Base-by-base conservation (phyloP, 2,329 filamentous ascomycete species). In the Cryphonectria nitschkei region DNA sequence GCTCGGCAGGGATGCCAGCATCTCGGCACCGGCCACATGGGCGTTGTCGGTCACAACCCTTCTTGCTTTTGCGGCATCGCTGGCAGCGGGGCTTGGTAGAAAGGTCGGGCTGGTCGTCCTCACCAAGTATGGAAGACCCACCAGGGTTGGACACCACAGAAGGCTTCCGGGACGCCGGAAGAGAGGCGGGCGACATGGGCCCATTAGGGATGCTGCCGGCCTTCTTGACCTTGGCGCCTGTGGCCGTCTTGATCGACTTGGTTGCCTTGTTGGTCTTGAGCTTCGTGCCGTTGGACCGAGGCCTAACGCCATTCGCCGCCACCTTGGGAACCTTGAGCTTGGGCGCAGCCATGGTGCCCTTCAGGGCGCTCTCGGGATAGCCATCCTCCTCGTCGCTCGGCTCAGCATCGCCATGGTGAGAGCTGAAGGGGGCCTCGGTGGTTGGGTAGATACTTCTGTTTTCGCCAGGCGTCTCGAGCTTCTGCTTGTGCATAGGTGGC, bases 21-120 rank as follows among this genome's bases (percentile, higher is more conserved):
- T 99, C 96, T 80, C 94, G 94, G 89, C 96, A 99, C 74, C 96
- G 90, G 69, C 94, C 93, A 78, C 96, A 99, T 39, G 96, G 96
- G 54, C 96, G 91, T 82, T 98, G 96, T 71, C 96, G 92, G 83
- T 99, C 96, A 79, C 96, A 99, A 16, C 96, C 96, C 84, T 99
- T 99, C 87, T 99, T 99, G 84, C 95, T 98, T 89, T 99, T 99
- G 77, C 96, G 92, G 86, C 96, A 99, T 71, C 96, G 92, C 81
- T 99, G 96, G 85, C 96, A 99, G 74, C 96, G 94, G 70, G 96
- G 96, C 83, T 98, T 98, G 75, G 92, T 95, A 0, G 95, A 98
- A 29, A 98, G 84, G 76, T 99, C 95, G 3, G 95, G 96, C 65
- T 97, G 85, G 70, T 98, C 95, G 75, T 98, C 93, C 75, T 94